Conservation (phyloP, 2,329 filamentous ascomycete species). For the Hymenoscyphus fructigenus region DNA sequence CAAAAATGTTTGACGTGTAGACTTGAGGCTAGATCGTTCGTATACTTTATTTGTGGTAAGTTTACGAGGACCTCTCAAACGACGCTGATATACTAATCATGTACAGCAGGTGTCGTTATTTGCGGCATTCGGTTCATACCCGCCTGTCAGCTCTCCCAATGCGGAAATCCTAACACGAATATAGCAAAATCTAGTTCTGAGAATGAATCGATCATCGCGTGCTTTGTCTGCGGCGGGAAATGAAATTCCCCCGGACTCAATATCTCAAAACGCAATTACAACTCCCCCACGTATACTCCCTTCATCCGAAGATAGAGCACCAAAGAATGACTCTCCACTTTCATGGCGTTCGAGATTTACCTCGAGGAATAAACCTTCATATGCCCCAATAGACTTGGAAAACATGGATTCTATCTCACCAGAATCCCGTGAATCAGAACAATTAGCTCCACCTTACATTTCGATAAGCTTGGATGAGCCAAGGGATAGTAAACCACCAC, state of each 20-base stretch:
- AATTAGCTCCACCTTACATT: not conserved
- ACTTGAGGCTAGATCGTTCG: not conserved
- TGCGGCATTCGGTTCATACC: not conserved
- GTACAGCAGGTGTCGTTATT: not conserved
- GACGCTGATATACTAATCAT: not conserved
- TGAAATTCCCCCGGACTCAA: not conserved
- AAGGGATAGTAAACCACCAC: not conserved
- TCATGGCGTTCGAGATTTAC: conserved; percentile 1
- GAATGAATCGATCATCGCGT: not conserved
- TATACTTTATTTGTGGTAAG: not conserved
- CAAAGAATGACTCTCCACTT: not conserved
- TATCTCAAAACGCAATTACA: not conserved
- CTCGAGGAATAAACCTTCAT: not conserved
- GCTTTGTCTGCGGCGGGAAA: not conserved
- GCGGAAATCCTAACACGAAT: not conserved
- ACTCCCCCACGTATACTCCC: not conserved
- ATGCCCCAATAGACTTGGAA: conserved; percentile 1
- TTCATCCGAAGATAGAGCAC: not conserved
- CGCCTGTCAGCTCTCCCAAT: not conserved
- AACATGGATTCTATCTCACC: not conserved
- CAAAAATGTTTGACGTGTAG: not conserved
- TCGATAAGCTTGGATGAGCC: not conserved
- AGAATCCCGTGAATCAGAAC: not conserved
- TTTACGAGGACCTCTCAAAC: not conserved
- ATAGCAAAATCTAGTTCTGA: not conserved